These are phyloP conservation scores for Trypanosoma lewisi DNA, from an alignment of 208 protist genomes.

Conservation along the genomic window DNA sequence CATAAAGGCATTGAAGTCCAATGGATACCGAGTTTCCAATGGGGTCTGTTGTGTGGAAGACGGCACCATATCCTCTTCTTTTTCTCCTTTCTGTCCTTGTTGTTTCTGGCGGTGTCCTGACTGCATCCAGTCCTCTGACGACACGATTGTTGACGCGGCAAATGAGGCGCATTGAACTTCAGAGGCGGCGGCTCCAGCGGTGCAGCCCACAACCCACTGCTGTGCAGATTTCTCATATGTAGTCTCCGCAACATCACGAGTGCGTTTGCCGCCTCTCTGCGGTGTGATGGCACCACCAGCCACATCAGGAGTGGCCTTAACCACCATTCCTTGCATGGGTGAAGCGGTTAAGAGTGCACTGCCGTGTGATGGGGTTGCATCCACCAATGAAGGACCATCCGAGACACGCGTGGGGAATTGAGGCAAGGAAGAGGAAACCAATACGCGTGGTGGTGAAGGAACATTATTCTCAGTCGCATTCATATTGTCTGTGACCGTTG, in stretches of 20 bases:
- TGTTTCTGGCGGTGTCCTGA: not conserved
- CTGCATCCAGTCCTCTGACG: not conserved
- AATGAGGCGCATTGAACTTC: not conserved
- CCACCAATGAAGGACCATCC: not conserved
- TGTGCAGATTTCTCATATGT: not conserved
- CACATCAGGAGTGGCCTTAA: not conserved
- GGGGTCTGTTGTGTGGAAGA: constrained; percentile 5
- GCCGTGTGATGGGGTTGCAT: not conserved
- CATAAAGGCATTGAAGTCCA: constrained; percentile 65
- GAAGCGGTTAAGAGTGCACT: not conserved
- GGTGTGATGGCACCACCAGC: not conserved
- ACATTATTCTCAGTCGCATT: not conserved
- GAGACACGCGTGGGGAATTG: not conserved
- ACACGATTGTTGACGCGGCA: constrained; percentile 7
- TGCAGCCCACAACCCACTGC: not conserved
- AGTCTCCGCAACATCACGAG: not conserved
- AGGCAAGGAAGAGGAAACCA: not conserved
- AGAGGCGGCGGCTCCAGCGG: not conserved
- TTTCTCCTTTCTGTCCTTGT: too few relatives aligned
- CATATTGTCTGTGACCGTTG: not conserved
- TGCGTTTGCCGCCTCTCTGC: not conserved
- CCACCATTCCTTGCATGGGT: not conserved
- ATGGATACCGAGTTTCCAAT: constrained; percentile 43
- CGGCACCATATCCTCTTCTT: not conserved
- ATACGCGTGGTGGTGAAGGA: not conserved